Conservation (phyloP, 1,284 basidiomycete species). For the Vanrija pseudolonga region DNA sequence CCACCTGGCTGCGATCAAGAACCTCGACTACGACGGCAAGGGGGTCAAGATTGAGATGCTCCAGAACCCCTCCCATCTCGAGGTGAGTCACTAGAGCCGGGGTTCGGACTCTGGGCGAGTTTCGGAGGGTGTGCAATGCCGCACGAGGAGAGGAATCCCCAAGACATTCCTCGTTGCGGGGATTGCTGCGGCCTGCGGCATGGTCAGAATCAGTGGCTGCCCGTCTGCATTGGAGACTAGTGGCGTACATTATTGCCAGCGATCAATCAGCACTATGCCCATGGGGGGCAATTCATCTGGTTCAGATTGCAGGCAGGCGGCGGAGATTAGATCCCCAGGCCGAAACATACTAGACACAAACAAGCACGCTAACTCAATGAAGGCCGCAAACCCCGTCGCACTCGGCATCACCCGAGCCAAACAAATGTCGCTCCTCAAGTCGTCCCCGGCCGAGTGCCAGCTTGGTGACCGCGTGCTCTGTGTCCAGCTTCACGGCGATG, state of each 20-base stretch:
- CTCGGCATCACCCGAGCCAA: constrained; percentile 86
- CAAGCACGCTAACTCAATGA: constrained; percentile 26
- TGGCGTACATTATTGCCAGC: neutral
- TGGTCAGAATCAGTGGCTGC: neutral
- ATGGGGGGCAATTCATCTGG: too few relatives aligned
- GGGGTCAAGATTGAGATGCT: constrained; percentile 67
- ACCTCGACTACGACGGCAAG: constrained; percentile 48
- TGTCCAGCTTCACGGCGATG: constrained; percentile 84
- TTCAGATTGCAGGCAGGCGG: too few relatives aligned
- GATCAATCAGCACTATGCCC: too few relatives aligned
- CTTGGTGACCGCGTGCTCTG: constrained; percentile 81
- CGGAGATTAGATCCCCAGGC: too few relatives aligned
- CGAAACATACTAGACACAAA: too few relatives aligned
- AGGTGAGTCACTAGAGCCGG: constrained; percentile 43
- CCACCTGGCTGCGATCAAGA: constrained; percentile 60
- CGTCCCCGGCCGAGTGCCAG: constrained; percentile 60
- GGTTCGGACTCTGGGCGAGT: neutral
- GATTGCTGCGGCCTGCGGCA: neutral
- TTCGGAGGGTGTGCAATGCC: too few relatives aligned
- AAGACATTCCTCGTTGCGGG: neutral
- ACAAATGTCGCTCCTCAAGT: constrained; percentile 75
- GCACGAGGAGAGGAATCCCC: too few relatives aligned
- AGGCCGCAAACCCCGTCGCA: constrained; percentile 80
- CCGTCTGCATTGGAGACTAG: too few relatives aligned
- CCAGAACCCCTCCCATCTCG: constrained; percentile 84